A percentile compares a stretch with the other conserved stretches of the same genome.
Evolutionary conservation across 441 rosid genomes (phyloP).

Genomic region (Viola pubescens): DNA sequence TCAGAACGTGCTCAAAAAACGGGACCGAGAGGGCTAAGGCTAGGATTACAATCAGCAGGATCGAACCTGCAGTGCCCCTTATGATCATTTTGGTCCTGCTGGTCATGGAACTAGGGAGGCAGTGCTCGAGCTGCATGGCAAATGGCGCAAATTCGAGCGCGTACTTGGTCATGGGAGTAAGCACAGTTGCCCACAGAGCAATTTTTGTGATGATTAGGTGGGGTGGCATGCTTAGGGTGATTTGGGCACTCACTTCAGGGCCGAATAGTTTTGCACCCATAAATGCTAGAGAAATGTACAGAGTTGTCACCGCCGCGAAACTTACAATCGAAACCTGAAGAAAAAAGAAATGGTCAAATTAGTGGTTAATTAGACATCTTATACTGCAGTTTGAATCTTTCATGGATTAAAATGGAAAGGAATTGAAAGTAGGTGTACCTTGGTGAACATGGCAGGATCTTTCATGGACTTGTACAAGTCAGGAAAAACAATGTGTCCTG

Average conservation of each 20-base stretch:
- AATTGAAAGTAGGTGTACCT: conserved; percentile 25
- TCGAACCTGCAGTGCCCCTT: conserved; percentile 46
- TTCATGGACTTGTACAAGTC: conserved; percentile 63
- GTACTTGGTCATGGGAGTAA: conserved; percentile 74
- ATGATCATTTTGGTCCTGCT: conserved; percentile 28
- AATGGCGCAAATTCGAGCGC: conserved; percentile 67
- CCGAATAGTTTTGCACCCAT: conserved; percentile 65
- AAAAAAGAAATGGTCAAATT: not conserved
- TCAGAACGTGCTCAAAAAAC: conserved; percentile 61
- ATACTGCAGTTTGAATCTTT: not conserved
- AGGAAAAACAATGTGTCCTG: conserved; percentile 76
- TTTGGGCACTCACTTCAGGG: conserved; percentile 43
- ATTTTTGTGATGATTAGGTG: conserved; percentile 45
- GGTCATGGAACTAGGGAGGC: conserved; percentile 38
- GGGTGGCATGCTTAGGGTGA: conserved; percentile 59
- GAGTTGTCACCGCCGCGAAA: conserved; percentile 41
- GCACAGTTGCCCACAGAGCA: conserved; percentile 64
- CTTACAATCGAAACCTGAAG: conserved; percentile 60
- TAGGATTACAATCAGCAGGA: conserved; percentile 41
- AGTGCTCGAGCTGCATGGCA: conserved; percentile 53
- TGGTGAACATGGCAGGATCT: conserved; percentile 65
- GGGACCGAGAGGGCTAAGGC: conserved; percentile 51
- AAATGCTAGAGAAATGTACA: conserved; percentile 48
- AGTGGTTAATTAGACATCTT: not conserved
- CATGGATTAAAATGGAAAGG: not conserved